These are phyloP conservation scores for Xerocomellus amylosporus DNA, from an alignment of 768 basidiomycete genomes.

Conservation along the genomic window DNA sequence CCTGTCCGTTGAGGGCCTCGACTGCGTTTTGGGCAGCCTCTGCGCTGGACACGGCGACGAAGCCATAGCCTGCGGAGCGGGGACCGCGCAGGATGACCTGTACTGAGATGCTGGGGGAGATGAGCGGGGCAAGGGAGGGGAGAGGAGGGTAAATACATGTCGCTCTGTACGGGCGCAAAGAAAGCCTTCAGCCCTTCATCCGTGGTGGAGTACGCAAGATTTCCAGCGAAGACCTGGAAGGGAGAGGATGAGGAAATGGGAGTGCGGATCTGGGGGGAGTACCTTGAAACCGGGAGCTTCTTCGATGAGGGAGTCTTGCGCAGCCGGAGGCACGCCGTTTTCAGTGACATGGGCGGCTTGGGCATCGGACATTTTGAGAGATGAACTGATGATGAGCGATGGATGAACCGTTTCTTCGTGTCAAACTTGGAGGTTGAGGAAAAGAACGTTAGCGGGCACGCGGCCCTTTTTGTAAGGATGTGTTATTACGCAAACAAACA, in stretches of 20 bases:
- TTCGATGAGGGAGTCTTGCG: constrained; percentile 64
- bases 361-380: constrained; percentile 84
- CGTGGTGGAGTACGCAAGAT: constrained; percentile 92
- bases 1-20: constrained; percentile 79
- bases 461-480: constrained; percentile 37
- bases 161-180: constrained; percentile 83
- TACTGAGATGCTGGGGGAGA: constrained; percentile 60
- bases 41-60: constrained; percentile 76
- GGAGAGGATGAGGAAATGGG: constrained; percentile 11
- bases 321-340: constrained; percentile 80
- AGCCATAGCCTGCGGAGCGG: constrained; percentile 90
- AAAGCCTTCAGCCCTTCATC: constrained; percentile 94
- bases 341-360: constrained; percentile 79
- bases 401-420: constrained; percentile 81
- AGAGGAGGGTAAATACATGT: constrained; percentile 63
- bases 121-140: constrained; percentile 6
- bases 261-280: constrained; percentile 18
- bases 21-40: constrained; percentile 88
- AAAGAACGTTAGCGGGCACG: constrained; percentile 36
- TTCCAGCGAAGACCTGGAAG: constrained; percentile 85
- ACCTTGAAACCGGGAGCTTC: constrained; percentile 84
- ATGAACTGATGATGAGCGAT: constrained; percentile 60
- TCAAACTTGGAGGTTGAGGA: constrained; percentile 81
- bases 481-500: constrained; percentile 30
- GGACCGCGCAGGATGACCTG: constrained; percentile 84